phyloP scores from a whole-genome alignment of 352 stramenopile species.

The Globisporangium sylvaticum region DNA sequence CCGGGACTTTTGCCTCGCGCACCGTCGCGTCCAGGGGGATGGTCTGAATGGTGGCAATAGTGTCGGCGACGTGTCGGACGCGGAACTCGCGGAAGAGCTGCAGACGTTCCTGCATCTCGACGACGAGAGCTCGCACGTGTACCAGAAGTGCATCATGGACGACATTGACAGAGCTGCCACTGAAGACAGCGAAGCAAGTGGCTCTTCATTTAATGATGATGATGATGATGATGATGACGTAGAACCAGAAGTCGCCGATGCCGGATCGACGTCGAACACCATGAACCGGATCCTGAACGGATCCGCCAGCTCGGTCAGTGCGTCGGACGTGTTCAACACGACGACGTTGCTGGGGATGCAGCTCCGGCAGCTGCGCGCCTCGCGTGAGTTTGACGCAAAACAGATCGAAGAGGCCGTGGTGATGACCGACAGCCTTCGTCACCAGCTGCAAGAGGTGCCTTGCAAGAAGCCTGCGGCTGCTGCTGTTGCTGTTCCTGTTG shows the following conservation, averaged over 20 bases:
- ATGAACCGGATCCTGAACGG: constrained; percentile 9
- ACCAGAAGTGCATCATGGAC: constrained; percentile 15
- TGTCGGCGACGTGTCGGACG: not conserved
- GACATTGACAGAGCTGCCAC: constrained; percentile 8
- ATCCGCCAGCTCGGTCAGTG: not conserved
- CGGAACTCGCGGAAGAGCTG: constrained; percentile 5
- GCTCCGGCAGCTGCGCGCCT: constrained; percentile 9
- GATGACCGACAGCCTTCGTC: constrained; percentile 3
- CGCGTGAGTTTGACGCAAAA: not conserved
- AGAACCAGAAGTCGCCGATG: not conserved
- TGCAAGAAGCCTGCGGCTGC: not conserved
- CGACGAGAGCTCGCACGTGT: constrained; percentile 10
- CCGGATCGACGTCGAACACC: not conserved
- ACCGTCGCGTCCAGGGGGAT: not conserved
- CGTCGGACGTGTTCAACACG: not conserved
- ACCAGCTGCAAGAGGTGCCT: not conserved
- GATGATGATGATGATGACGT: not conserved
- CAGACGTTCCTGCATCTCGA: constrained; percentile 15
- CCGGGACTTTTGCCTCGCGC: not conserved
- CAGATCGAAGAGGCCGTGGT: constrained; percentile 4
- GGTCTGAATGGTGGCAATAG: no score
- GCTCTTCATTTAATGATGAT: not conserved
- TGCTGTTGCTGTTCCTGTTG: not conserved
- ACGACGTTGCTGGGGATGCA: constrained; percentile 13
- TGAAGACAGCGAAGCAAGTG: not conserved